Conservation (phyloP, 345 rosid genomes). For the Physaria fendleri region DNA sequence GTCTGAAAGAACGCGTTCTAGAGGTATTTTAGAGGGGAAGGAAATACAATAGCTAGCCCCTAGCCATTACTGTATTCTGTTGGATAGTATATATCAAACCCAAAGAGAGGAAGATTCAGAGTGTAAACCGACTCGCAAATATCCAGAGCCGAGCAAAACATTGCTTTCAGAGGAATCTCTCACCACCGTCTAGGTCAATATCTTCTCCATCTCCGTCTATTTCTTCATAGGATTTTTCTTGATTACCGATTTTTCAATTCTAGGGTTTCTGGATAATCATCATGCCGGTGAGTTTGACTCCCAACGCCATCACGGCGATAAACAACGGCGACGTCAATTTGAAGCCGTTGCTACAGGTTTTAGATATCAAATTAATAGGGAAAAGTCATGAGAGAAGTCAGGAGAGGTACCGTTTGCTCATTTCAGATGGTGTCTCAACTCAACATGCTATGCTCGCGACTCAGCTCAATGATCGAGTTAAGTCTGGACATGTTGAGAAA, state of each 20-base stretch:
- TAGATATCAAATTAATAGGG: constrained; percentile 59
- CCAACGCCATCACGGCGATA: constrained; percentile 58
- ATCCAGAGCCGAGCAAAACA: too few relatives aligned
- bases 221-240: too few relatives aligned
- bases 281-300: constrained; percentile 76
- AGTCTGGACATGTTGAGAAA: constrained; percentile 44
- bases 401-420: constrained; percentile 55
- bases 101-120: too few relatives aligned
- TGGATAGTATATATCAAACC: too few relatives aligned
- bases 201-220: neutral
- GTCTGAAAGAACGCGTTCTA: too few relatives aligned
- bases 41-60: too few relatives aligned
- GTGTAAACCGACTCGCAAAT: too few relatives aligned
- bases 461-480: constrained; percentile 76
- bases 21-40: too few relatives aligned
- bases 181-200: neutral
- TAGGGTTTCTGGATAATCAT: constrained; percentile 18
- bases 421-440: constrained; percentile 57
- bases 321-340: constrained; percentile 65
- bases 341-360: constrained; percentile 74
- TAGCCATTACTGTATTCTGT: too few relatives aligned
- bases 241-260: neutral
- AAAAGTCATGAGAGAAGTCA: constrained; percentile 44
- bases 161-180: neutral
- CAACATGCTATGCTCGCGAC: constrained; percentile 81